A percentile compares a stretch with the other conserved stretches of the same genome.
These are phyloP conservation scores for Tolypocladium pustulatum DNA, from an alignment of 2,329 filamentous ascomycete genomes.

Conservation along the genomic window DNA sequence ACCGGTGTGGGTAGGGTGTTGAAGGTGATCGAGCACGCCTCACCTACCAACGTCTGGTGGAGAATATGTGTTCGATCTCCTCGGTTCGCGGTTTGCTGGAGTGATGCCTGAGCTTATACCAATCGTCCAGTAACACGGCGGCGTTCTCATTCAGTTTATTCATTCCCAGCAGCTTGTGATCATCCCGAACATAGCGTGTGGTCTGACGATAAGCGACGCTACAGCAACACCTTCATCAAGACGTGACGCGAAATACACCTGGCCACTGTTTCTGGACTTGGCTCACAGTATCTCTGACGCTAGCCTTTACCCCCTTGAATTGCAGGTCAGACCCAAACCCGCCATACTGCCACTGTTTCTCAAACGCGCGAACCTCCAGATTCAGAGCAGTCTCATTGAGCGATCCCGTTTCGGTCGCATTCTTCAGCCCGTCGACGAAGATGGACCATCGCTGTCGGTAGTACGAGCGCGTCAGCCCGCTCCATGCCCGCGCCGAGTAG, in stretches of 20 bases:
- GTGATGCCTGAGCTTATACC: no score
- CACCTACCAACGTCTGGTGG: no score
- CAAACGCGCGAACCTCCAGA: not conserved
- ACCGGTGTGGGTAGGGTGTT: no score
- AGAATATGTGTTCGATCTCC: no score
- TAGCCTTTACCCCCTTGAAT: not conserved
- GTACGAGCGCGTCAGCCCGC: slow-evolving; percentile 33
- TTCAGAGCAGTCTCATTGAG: not conserved
- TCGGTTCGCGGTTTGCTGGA: no score
- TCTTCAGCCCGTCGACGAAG: slow-evolving; percentile 23
- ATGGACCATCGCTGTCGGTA: slow-evolving; percentile 34
- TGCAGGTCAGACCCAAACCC: not conserved
- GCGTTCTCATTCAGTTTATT: no score
- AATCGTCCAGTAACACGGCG: no score
- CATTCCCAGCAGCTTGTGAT: no score
- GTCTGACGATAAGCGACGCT: no score
- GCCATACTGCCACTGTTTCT: not conserved
- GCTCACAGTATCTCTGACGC: not conserved
- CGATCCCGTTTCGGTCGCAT: not conserved
- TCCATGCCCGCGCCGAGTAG: slow-evolving; percentile 39
- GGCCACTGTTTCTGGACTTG: not conserved
- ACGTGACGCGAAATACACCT: not conserved
- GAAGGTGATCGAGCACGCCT: no score
- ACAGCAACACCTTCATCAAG: not conserved
- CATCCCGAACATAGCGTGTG: no score